These are phyloP conservation scores for Aspergillus texensis DNA, from an alignment of 2,329 filamentous ascomycete genomes.

Conservation along the genomic window DNA sequence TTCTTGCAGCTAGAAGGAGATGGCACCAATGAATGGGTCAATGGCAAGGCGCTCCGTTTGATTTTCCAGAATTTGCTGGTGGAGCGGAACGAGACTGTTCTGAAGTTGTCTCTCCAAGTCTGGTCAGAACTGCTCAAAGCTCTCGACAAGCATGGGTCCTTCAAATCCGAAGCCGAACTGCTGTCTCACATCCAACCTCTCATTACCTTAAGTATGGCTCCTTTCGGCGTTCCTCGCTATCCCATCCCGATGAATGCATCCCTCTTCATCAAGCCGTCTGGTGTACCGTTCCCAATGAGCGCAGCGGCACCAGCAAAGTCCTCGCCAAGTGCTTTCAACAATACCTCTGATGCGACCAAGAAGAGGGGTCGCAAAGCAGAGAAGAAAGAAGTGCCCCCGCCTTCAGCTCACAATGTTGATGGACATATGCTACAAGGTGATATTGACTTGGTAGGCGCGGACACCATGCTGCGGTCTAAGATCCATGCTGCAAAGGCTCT, in stretches of 20 bases:
- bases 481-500: constrained; percentile 85
- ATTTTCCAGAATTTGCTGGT: constrained; percentile 95
- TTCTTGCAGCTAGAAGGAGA: constrained; percentile 85
- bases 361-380: constrained; percentile 82
- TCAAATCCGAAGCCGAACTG: constrained; percentile 72
- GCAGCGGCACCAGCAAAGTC: constrained; percentile 40
- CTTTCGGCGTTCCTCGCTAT: constrained; percentile 87
- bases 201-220: constrained; percentile 81
- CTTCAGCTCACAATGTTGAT: constrained; percentile 89
- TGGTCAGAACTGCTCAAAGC: constrained; percentile 78
- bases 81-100: constrained; percentile 81
- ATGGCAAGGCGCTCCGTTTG: constrained; percentile 82
- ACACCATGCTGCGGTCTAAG: constrained; percentile 84
- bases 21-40: constrained; percentile 84
- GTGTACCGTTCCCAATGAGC: constrained; percentile 70
- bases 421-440: constrained; percentile 98
- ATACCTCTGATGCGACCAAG: constrained; percentile 62
- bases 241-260: constrained; percentile 89
- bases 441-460: constrained; percentile 87
- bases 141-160: constrained; percentile 62
- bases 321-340: constrained; percentile 47
- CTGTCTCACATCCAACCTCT: constrained; percentile 75
- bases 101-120: constrained; percentile 81
- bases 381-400: constrained; percentile 72
- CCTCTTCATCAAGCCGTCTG: constrained; percentile 91